Conservation (phyloP, 202 grass and related monocot genomes). For the Schoenoplectus tabernaemontani region DNA sequence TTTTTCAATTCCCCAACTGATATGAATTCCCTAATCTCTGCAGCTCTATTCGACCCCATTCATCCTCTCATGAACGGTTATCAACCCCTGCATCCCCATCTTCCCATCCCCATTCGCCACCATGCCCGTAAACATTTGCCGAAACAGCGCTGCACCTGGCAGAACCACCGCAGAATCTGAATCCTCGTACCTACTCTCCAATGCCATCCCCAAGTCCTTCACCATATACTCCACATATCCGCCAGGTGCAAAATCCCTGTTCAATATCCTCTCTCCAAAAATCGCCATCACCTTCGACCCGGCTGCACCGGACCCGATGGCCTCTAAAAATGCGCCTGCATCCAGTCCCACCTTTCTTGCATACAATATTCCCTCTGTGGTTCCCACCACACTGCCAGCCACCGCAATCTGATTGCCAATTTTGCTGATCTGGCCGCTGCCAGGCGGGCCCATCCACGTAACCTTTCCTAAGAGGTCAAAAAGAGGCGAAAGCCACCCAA, state of each 20-base stretch:
- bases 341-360: slow-evolving; percentile 39
- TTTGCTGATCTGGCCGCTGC: slow-evolving; percentile 81
- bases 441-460: slow-evolving; percentile 52
- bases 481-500: slow-evolving; percentile 55
- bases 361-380: slow-evolving; percentile 54
- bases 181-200: slow-evolving; percentile 31
- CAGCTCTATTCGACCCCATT: slow-evolving; percentile 21
- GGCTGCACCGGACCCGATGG: slow-evolving; percentile 49
- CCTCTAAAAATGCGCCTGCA: slow-evolving; percentile 32
- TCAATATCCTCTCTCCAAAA: slow-evolving; percentile 47
- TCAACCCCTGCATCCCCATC: slow-evolving; percentile 46
- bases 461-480: slow-evolving; percentile 34
- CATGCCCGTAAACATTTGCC: slow-evolving; percentile 73
- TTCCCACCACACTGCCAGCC: slow-evolving; percentile 36
- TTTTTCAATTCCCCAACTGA: too few species aligned
- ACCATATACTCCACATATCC: slow-evolving; percentile 54
- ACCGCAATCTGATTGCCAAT: slow-evolving; percentile 66
- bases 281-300: slow-evolving; percentile 68
- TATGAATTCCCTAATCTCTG: too few species aligned
- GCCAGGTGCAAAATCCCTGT: slow-evolving; percentile 45
- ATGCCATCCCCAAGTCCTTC: slow-evolving; percentile 83
- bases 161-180: slow-evolving; percentile 39
- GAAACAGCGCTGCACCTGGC: slow-evolving; percentile 47
- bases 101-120: slow-evolving; percentile 60
- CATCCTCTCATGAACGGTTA: slow-evolving; percentile 67